Evolutionary conservation across 1,284 basidiomycete genomes (phyloP), one percentile per base, ranked within the genome.

Genomic region (Salmacisia buchloeana): DNA sequence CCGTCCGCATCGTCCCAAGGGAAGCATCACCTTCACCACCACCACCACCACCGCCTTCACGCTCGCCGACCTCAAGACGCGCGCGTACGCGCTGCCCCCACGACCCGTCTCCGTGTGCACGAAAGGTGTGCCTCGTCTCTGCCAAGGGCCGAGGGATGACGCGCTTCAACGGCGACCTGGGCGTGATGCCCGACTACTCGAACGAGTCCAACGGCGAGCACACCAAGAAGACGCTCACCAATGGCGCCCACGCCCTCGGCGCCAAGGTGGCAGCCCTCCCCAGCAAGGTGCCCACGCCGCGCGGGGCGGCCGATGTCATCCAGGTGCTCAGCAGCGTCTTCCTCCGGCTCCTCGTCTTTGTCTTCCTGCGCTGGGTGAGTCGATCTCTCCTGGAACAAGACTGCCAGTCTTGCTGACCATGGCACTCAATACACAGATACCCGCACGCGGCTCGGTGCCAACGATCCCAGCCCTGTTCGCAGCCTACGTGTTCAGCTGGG

Each of bases 361-460:
- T 77, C 33, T 78, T 76, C 60, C 52, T 78, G 58, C 69, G 74
- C 9, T 71, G 76, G 72, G 71, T 78, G 64, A 2, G 45, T 70
- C 15, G 60, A 45, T 59, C 59, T 35, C 46, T 57, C 18, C 21
- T 64, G 18, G 25, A 59, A 21, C 15, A 52, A 67, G 66, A 0
- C 67, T 63, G 54, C 69, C 73, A 3, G 59, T 65, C 25, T 10
- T 36, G 54, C 31, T 57, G 18, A 29, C 54, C 12, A 31, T 36
- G 9, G 4, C 12, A 6, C n/a, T 36, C 21, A 6, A 7, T 27
- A 10, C 49, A 33, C 34, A 39, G 56, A 38, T 29, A 6, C 56
- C 56, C 13, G 56, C 56, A 21, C 29, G 35, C 35, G 36, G 56
- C 33, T 27, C 56, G 7, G 18, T 25, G 2, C 49, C 49, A 4